These are phyloP conservation scores for Flammula alnicola DNA, from an alignment of 1,284 basidiomycete species.

Conservation along the genomic window DNA sequence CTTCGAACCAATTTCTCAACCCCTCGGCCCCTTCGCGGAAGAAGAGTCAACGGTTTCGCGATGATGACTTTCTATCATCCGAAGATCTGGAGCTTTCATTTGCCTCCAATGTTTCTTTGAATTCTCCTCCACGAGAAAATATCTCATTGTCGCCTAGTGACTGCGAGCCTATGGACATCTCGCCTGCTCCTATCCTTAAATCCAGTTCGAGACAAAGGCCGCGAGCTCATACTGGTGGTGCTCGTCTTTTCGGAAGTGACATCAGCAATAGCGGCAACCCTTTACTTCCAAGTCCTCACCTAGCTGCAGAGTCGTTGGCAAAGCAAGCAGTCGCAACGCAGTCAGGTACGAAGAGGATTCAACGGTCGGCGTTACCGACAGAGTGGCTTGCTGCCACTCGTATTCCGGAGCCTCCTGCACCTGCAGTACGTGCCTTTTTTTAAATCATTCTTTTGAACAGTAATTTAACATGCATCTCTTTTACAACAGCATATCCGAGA, in stretches of 20 bases:
- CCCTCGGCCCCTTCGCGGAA: conserved; percentile 55
- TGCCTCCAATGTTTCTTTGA: conserved; percentile 77
- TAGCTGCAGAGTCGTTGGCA: conserved; percentile 34
- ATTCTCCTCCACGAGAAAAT: conserved; percentile 62
- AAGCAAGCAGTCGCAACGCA: conserved; percentile 41
- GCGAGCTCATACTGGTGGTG: conserved; percentile 61
- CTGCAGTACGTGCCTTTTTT: conserved; percentile 28
- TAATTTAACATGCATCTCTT: conserved; percentile 12
- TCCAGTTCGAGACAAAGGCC: conserved; percentile 44
- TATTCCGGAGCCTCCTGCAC: conserved; percentile 26
- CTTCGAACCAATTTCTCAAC: conserved; percentile 50
- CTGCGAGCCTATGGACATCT: conserved; percentile 76
- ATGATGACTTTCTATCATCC: conserved; percentile 66
- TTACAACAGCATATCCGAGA: conserved; percentile 39
- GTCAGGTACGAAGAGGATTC: conserved; percentile 53
- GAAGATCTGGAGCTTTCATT: conserved; percentile 76
- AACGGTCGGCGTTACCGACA: conserved; percentile 61
- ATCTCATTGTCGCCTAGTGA: conserved; percentile 48
- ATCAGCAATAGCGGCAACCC: conserved; percentile 55
- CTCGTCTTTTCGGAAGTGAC: conserved; percentile 73
- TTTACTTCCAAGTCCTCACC: conserved; percentile 37
- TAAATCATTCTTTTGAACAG: conserved; percentile 11
- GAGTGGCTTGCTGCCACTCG: conserved; percentile 58
- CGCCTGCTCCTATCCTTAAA: conserved; percentile 61
- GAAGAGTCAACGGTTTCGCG: conserved; percentile 44